phyloP scores from a whole-genome alignment of 208 protist genomes.

The Blastocrithidia nonstop region DNA sequence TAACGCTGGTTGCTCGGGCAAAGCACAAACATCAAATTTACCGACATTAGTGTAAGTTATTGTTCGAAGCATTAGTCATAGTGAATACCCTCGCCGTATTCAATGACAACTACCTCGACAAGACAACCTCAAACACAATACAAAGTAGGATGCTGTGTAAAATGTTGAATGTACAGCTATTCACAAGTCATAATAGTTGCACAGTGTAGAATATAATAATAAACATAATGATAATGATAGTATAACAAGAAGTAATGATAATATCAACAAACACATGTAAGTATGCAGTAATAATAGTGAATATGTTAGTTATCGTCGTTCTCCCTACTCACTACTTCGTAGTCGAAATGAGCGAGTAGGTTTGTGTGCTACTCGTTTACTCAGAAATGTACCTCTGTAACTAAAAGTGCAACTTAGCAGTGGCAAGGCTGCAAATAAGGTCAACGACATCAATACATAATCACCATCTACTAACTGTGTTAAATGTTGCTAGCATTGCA shows the following conservation, averaged over 20 bases:
- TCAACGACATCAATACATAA: not conserved
- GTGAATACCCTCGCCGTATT: too few species aligned
- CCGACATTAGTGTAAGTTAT: too few species aligned
- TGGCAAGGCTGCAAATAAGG: not conserved
- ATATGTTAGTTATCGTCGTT: constrained; percentile 16
- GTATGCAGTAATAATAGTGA: not conserved
- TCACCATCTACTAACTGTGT: not conserved
- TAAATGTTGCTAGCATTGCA: constrained; percentile 2
- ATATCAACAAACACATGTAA: too few species aligned
- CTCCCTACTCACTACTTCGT: constrained; percentile 44
- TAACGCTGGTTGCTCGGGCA: too few species aligned
- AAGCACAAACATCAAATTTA: too few species aligned
- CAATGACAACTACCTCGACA: too few species aligned
- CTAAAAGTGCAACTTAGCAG: not conserved
- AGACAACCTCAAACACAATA: constrained; percentile 1
- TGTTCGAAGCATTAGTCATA: too few species aligned
- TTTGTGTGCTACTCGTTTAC: constrained; percentile 20
- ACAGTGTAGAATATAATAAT: too few species aligned
- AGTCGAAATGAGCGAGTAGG: constrained; percentile 16
- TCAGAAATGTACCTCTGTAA: constrained; percentile 8
- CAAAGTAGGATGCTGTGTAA: not conserved
- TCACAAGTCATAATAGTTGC: not conserved
- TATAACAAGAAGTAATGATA: too few species aligned
- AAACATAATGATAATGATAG: not conserved
- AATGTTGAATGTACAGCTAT: not conserved